Evolutionary conservation across 2,329 filamentous ascomycete species (phyloP), one percentile per base, ranked within the genome.

Genomic region (Chalaropsis ovoidea): DNA sequence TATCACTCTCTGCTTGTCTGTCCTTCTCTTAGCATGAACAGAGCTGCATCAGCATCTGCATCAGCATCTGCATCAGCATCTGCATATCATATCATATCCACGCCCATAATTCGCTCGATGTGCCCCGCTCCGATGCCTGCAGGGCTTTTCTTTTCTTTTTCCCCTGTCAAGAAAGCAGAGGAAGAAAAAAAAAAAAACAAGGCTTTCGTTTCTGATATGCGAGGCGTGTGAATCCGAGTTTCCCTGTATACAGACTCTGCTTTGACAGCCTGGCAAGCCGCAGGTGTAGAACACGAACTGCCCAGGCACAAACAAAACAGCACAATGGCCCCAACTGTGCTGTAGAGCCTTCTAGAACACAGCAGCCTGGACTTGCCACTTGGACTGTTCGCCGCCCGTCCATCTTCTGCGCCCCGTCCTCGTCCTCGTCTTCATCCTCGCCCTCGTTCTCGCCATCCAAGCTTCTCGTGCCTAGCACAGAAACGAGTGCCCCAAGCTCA

Each of bases 401-500:
- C 47, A 7, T 10, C 47, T 22, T 0, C 15, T 52, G 19, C 24
- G 47, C 47, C 19, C 24, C 35, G 35, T 39, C 13, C 47, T 52
- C 24, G 47, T 27, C 47, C 22, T 27, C 4, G 4, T 27, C 8
- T 4, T 52, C 11, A 10, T 4, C 24, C 47, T 27, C 19, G 19
- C n/a, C 19, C 47, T 49, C 47, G 5, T 31, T 39, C 31, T 35
- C 31, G 54, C 27, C n/a, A 58, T 58, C 54, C 27, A 39, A 58
- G 27, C 27, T 58, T 39, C 52, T n/a, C 17, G 24, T 58, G 19
- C 31, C 15, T 22, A 39, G 27, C 31, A 35, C 15, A 39, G 54
- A 39, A 58, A 58, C 54, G 54, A 58, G 54, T n/a, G 54, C 54
- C 24, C 54, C 54, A 58, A 58, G 54, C 54, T 31, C 17, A 58